Percentiles rank a stretch among this genome's conserved stretches.
These are phyloP conservation scores for Salix suchowensis DNA, from an alignment of 345 rosid genomes.

Conservation along the genomic window DNA sequence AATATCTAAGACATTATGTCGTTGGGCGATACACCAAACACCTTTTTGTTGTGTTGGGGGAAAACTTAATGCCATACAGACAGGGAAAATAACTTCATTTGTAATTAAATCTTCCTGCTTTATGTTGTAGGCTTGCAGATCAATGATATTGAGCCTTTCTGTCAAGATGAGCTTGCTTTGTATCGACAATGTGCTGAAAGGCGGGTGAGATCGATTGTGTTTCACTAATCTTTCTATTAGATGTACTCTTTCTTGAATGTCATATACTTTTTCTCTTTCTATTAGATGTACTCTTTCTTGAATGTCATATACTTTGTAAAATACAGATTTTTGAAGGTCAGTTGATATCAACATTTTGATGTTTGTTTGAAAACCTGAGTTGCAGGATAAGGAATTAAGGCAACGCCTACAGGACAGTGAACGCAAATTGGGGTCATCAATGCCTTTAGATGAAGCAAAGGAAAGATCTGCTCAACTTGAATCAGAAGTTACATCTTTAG, in stretches of 20 bases:
- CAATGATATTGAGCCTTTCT: constrained; percentile 87
- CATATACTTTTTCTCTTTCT: background rate
- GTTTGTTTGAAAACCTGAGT: constrained; percentile 13
- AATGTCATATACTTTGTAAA: background rate
- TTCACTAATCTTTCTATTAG: background rate
- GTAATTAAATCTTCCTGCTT: background rate
- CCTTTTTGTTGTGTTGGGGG: too few relatives aligned
- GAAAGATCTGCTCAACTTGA: constrained; percentile 77
- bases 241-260: background rate
- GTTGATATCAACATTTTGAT: constrained; percentile 7
- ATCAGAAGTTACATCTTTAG: constrained; percentile 72
- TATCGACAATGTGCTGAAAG: constrained; percentile 75
- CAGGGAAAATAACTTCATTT: background rate
- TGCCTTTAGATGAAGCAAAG: constrained; percentile 73
- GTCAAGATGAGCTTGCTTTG: constrained; percentile 85
- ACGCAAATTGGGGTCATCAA: constrained; percentile 73
- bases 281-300: background rate
- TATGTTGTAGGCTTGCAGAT: constrained; percentile 64
- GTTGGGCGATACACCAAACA: too few relatives aligned
- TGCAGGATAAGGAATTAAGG: constrained; percentile 79
- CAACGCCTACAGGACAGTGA: constrained; percentile 84
- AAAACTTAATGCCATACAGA: background rate
- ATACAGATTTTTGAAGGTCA: background rate
- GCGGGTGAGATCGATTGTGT: constrained; percentile 42
- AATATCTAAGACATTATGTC: too few relatives aligned